phyloP scores from a whole-genome alignment of 78 protist genomes.

The Dictyostelium capitatum region DNA sequence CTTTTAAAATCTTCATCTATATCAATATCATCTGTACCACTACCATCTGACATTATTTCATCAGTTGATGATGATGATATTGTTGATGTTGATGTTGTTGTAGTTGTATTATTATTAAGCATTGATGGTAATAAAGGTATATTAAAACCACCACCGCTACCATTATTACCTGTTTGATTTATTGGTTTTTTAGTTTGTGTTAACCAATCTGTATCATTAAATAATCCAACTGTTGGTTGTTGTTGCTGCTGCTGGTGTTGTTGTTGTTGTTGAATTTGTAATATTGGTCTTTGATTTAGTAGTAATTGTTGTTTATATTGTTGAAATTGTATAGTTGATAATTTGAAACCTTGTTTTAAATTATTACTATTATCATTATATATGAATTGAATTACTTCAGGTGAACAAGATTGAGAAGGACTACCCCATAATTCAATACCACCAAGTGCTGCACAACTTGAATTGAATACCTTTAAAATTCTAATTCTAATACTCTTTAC shows the following conservation, averaged over 20 bases:
- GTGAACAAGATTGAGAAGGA: conserved; percentile 10
- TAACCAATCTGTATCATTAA: not conserved
- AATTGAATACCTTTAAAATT: conserved; percentile 42
- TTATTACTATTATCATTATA: conserved; percentile 15
- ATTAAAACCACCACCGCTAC: no score
- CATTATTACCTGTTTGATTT: no score
- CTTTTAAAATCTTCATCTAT: conserved; percentile 34
- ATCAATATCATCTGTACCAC: not conserved
- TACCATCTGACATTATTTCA: not conserved
- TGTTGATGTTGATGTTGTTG: no score
- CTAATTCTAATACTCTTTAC: conserved; percentile 59
- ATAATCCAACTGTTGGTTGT: not conserved
- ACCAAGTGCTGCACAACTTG: conserved; percentile 64
- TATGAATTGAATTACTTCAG: conserved; percentile 2
- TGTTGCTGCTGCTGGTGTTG: not conserved
- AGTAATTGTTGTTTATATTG: not conserved
- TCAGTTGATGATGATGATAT: not conserved
- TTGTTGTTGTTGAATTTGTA: not conserved
- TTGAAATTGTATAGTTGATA: not conserved
- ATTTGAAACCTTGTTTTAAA: not conserved
- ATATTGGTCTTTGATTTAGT: not conserved
- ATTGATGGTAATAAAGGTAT: no score
- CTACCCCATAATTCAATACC: conserved; percentile 68
- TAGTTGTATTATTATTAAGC: no score
- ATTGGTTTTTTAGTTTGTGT: not conserved